Base-by-base conservation (phyloP, 768 basidiomycete species). In the Hericium coralloides region DNA sequence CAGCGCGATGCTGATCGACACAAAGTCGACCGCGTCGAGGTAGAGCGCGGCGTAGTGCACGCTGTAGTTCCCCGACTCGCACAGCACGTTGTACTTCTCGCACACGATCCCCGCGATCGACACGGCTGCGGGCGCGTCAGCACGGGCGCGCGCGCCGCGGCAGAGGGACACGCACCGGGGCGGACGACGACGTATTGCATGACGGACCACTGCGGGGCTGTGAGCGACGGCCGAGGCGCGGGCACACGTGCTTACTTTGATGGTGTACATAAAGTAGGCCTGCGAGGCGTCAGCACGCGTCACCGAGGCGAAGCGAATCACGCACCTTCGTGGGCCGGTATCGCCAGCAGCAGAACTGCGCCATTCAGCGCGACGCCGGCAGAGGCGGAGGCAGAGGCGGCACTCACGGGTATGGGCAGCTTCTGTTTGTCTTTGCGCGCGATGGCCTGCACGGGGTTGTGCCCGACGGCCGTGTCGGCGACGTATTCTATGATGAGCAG, bases 231-330 rank as follows among this genome's bases (percentile, higher is more conserved):
- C 31, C 31, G 58, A 31, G 53, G n/a, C 41, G 58, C 17, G 18
- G 10, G 25, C 18, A 25, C 14, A 53, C 10, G 45, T n/a, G 25
- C 70, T 6, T 62, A 86, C 91, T 75, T 91, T 92, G 67, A 92
- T 70, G 10, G 89, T 85, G 65, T 92, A 86, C 83, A 95, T 89
- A 68, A 95, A 95, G 71, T 95, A 92, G 2, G 86, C 76, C 82
- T 89, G 63, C 2, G 59, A 4, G 57, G 53, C 58, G 60, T 62
- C 47, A 56, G 63, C 45, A 26, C 43, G 23, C 2, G 52, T 55
- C 36, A 23, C 4, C 36, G 9, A 14, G 26, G 12, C 45, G 26
- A 1, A 23, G 36, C 5, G 17, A 37, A 31, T 45, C 15, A 49
- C 36, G 26, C 58, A 82, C 85, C 74, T 91, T 92, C 15, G 89